Evolutionary conservation across 1,139 yeast genomes (phyloP), one percentile per base, ranked within the genome.

Genomic region (Pneumocystis murina): DNA sequence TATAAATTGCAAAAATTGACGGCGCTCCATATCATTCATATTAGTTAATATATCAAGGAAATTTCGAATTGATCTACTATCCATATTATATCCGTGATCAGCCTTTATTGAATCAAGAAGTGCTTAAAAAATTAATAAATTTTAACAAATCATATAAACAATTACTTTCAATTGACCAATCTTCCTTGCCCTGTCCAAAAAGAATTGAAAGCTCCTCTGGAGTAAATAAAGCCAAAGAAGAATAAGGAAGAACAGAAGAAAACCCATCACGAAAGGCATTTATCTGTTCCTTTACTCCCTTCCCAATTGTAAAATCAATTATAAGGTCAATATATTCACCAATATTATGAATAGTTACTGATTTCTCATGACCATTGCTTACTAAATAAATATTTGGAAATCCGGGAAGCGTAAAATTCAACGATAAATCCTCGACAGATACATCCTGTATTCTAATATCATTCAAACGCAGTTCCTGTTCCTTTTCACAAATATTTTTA

Each of bases 21-120:
- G 79, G 67, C 86, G 82, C 67, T 90, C 86, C 1, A 74, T 71
- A 3, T 71, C 70, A 12, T 74, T 72, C 67, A 90, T 86, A 6
- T 76, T 76, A 3, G 82, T 72, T 80, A 92, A 77, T 0, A 88
- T 79, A 41, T 78, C 77, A 39, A 90, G 74, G 65, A 92, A 75
- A 66, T 81, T 78, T 66, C 78, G 79, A 12, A 92, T 82, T 0
- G 86, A 79, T 20, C 75, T 75, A 1, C 95, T 87, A 43, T 86
- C 94, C 71, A 82, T 81, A 7, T 82, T 81, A 70, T 86, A 92
- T 1, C 98, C 98, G 73, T 92, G 98, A 70, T 91, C 95, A 0
- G 97, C 96, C 69, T 82, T 83, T 33, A 92, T 77, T 0, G 85
- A 79, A 1, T 82, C 78, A 10, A 77, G 71, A 60, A 92, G 75